Percentiles rank a stretch among this genome's conserved stretches.
These are phyloP conservation scores for Metschnikowia corniflorae DNA, from an alignment of 805 yeast species.

Conservation along the genomic window DNA sequence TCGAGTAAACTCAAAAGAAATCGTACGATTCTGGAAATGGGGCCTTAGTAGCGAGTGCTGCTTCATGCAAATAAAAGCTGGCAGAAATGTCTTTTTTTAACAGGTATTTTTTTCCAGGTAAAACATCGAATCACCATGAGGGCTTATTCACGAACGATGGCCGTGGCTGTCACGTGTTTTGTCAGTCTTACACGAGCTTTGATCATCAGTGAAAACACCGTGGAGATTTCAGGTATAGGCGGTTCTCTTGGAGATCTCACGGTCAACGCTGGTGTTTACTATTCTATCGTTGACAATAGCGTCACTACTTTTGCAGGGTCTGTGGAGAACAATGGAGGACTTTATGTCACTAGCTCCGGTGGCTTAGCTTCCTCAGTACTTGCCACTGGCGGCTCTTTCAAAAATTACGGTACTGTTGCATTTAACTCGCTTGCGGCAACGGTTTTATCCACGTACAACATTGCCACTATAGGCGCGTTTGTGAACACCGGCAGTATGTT, in stretches of 20 bases:
- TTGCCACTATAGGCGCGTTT: slow-evolving; percentile 18
- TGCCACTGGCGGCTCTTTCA: slow-evolving; percentile 11
- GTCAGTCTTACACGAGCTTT: not conserved
- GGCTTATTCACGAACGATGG: too few relatives aligned
- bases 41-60: too few relatives aligned
- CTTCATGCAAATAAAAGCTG: too few relatives aligned
- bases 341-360: slow-evolving; percentile 21
- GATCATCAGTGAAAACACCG: not conserved
- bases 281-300: slow-evolving; percentile 26
- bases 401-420: slow-evolving; percentile 20
- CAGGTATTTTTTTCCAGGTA: too few relatives aligned
- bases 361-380: slow-evolving; percentile 16
- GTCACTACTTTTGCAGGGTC: slow-evolving; percentile 21
- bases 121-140: too few relatives aligned
- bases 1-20: too few relatives aligned
- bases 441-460: slow-evolving; percentile 18
- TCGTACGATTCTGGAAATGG: too few relatives aligned
- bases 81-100: too few relatives aligned
- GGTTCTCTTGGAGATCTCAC: slow-evolving; percentile 1
- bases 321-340: slow-evolving; percentile 21
- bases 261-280: slow-evolving; percentile 22
- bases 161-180: not conserved
- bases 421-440: slow-evolving; percentile 21
- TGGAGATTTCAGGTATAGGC: not conserved
- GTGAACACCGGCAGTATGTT: slow-evolving; percentile 24